Evolutionary conservation across 1,284 basidiomycete genomes (phyloP).

Genomic region (Pyrrhoderma lamaoense): DNA sequence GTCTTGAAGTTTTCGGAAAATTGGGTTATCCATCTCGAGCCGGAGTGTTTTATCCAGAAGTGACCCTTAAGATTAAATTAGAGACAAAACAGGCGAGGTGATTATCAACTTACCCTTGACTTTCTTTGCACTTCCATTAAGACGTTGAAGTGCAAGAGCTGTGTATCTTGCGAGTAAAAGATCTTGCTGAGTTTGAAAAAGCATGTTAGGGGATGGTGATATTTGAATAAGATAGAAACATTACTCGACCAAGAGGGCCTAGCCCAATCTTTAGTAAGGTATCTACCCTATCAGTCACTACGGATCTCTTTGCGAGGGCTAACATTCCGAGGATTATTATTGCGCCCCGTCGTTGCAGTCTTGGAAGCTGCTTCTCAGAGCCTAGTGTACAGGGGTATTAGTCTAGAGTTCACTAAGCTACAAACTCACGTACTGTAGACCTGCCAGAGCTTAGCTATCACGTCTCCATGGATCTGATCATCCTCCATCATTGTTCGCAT

Average conservation of each 20-base stretch:
- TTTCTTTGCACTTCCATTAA: conserved; percentile 95
- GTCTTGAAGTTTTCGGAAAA: conserved; percentile 81
- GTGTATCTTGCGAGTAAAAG: conserved; percentile 89
- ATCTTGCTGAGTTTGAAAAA: conserved; percentile 52
- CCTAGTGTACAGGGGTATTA: conserved; percentile 35
- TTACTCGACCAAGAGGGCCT: conserved; percentile 78
- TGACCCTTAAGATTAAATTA: conserved; percentile 47
- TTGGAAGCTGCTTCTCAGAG: conserved; percentile 66
- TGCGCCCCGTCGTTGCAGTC: conserved; percentile 82
- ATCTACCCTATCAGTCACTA: conserved; percentile 87
- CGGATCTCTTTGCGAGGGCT: conserved; percentile 75
- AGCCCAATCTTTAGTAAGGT: conserved; percentile 84
- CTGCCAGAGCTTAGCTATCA: conserved; percentile 90
- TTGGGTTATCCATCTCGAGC: conserved; percentile 80
- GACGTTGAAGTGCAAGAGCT: conserved; percentile 85
- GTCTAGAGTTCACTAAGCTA: not conserved
- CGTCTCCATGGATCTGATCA: conserved; percentile 73
- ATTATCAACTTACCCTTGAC: conserved; percentile 68
- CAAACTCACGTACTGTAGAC: conserved; percentile 72
- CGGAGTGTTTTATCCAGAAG: conserved; percentile 83
- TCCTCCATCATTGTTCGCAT: conserved; percentile 93
- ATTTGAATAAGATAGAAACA: conserved; percentile 6
- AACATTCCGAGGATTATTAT: conserved; percentile 97
- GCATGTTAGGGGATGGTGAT: not conserved
- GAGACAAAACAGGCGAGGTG: not conserved